Evolutionary conservation across 176 grass and related monocot genomes (phyloP).

Genomic region (Eragrostis curvula): DNA sequence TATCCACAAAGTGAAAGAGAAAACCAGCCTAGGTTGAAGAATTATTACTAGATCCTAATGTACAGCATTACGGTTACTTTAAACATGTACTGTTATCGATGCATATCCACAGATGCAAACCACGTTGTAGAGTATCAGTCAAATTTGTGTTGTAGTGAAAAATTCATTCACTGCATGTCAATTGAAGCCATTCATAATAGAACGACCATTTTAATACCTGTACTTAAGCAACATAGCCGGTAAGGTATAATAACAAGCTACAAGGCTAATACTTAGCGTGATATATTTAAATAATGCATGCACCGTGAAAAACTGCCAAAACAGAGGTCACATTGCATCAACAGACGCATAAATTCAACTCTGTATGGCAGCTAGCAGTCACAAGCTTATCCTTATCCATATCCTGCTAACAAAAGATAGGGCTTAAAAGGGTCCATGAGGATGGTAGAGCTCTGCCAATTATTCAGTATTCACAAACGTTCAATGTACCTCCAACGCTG

Average conservation of each 20-base stretch:
- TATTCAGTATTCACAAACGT: constrained; percentile 17
- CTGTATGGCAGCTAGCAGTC: constrained; percentile 16
- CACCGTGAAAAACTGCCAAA: constrained; percentile 33
- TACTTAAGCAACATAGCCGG: not conserved
- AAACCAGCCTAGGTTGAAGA: not conserved
- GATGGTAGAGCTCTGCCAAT: not conserved
- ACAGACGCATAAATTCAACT: constrained; percentile 33
- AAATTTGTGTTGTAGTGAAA: not conserved
- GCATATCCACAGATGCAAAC: not conserved
- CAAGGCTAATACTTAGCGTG: not conserved
- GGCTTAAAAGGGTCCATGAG: constrained; percentile 23
- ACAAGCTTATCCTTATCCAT: constrained; percentile 42
- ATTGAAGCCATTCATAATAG: not conserved
- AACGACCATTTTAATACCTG: not conserved
- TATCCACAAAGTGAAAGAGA: not conserved
- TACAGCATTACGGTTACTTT: not conserved
- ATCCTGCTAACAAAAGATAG: constrained; percentile 34
- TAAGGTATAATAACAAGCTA: not conserved
- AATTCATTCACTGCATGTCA: not conserved
- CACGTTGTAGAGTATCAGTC: not conserved
- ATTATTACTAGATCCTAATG: not conserved
- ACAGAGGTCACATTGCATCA: constrained; percentile 37
- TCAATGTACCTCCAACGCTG: constrained; percentile 6
- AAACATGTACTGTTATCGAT: not conserved
- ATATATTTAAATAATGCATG: constrained; percentile 3